Evolutionary conservation across 1,284 basidiomycete species (phyloP).

Genomic region (Ustilago loliicola): DNA sequence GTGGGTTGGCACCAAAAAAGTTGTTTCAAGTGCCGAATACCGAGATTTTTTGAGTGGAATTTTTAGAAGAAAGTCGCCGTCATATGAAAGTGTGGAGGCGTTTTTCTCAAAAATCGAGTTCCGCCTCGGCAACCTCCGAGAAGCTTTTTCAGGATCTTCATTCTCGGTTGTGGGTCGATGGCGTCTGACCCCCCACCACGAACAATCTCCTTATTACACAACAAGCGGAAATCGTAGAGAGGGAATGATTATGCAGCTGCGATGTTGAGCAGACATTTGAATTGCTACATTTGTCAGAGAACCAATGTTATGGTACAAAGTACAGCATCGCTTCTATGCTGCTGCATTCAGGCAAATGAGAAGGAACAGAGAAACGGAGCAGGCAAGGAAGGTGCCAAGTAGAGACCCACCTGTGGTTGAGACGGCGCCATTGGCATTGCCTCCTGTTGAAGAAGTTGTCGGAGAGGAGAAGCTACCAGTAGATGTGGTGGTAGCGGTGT

Average conservation of each 20-base stretch:
- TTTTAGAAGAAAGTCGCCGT: conserved; percentile 6
- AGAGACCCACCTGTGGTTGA: background rate
- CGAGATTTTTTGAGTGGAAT: conserved; percentile 11
- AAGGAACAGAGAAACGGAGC: background rate
- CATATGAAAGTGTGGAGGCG: conserved; percentile 3
- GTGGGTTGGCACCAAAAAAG: conserved; percentile 10
- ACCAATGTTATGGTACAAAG: background rate
- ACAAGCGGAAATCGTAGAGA: background rate
- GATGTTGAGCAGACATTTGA: background rate
- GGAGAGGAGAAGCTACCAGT: background rate
- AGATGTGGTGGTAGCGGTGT: background rate
- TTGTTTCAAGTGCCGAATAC: conserved; percentile 16
- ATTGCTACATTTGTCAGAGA: background rate
- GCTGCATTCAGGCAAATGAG: background rate
- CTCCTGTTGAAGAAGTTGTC: background rate
- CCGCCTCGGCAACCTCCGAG: background rate
- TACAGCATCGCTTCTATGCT: background rate
- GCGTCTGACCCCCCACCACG: background rate
- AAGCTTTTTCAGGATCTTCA: background rate
- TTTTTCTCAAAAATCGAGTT: background rate
- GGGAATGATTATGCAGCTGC: background rate
- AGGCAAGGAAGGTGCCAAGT: background rate
- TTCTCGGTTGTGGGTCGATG: background rate
- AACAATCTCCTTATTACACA: background rate
- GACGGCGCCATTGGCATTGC: background rate